Base-by-base conservation (phyloP, 805 yeast species). In the Candida wancherniae region DNA sequence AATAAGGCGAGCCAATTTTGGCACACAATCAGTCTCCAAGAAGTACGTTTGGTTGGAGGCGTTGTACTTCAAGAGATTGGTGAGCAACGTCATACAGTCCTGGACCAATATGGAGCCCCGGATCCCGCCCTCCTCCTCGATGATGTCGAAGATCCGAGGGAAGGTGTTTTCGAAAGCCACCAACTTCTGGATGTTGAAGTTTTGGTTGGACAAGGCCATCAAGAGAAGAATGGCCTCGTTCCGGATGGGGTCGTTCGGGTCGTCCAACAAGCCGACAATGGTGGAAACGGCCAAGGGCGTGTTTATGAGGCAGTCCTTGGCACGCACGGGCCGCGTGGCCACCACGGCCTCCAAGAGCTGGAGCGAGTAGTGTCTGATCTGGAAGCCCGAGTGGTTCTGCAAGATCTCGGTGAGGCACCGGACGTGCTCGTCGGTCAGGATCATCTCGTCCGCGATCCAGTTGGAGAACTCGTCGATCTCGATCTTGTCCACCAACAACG, bases 161-260 rank as follows among this genome's bases (percentile, higher is more conserved):
- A 92, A 88, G 0, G 94, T 81, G 44, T 85, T 88, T 53, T 92
- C 97, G 51, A 92, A 92, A 0, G 95, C 98, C 7, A 94, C 94
- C 12, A 92, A 62, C 49, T 87, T 88, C 53, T 92, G 98, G 19
- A 90, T 78, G 53, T 85, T 90, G 37, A 79, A 75, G 47, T 86
- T 84, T 37, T 84, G 81, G 45, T 80, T 79, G 9, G 79, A 94
- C 3, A 92, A 67, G 8, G 87, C 80, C 79, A 83, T 80, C 29
- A 94, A 63, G n/a, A 94, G 62, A 30, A 90, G 58, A 21, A 90
- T 79, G 3, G 92, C 77, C 57, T 92, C 95, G 53, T 90, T 88
- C 47, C 97, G 69, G 6, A 92, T 75, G 11, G 94, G 95, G 39
- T 90, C 97, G 41, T 84, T 47, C 7, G 39, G 32, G 36, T 65